Conservation (phyloP, 1,284 basidiomycete genomes). For the Tilletiaria anomala region DNA sequence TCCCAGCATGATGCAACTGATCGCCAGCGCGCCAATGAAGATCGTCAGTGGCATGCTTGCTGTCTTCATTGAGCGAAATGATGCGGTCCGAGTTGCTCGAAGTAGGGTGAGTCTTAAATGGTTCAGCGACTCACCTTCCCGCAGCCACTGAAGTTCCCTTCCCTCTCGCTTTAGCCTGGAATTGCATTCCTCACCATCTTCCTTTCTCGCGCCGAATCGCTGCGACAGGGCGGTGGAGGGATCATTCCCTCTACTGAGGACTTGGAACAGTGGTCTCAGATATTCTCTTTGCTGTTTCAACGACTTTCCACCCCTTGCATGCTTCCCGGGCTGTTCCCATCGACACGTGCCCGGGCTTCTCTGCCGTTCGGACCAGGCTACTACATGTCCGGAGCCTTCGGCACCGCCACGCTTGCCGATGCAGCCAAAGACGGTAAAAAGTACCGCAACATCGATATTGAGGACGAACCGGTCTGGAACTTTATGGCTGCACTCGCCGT, state of each 20-base stretch:
- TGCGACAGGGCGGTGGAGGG: slow-evolving; percentile 50
- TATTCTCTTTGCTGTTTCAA: slow-evolving; percentile 68
- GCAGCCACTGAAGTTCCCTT: background rate
- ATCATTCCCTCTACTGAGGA: slow-evolving; percentile 54
- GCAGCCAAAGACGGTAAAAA: background rate
- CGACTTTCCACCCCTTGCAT: slow-evolving; percentile 53
- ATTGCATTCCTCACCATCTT: slow-evolving; percentile 82
- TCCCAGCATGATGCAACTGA: slow-evolving; percentile 67
- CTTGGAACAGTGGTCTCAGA: slow-evolving; percentile 58
- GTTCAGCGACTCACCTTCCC: slow-evolving; percentile 48
- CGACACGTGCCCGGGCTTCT: slow-evolving; percentile 68
- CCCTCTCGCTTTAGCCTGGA: slow-evolving; percentile 53
- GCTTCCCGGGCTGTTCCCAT: slow-evolving; percentile 72
- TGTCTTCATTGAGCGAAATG: slow-evolving; percentile 65
- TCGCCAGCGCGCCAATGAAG: slow-evolving; percentile 61
- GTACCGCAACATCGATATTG: slow-evolving; percentile 55
- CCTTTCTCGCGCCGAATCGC: slow-evolving; percentile 74
- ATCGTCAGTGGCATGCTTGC: slow-evolving; percentile 76
- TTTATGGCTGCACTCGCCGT: slow-evolving; percentile 78
- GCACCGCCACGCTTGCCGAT: background rate
- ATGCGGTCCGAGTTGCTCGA: slow-evolving; percentile 56
- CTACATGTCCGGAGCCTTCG: background rate
- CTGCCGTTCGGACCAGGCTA: background rate
- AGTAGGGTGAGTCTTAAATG: slow-evolving; percentile 7
- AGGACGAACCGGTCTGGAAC: slow-evolving; percentile 83